Base-by-base conservation (phyloP, 306 rosid species). In the Begonia fuchsioides region DNA sequence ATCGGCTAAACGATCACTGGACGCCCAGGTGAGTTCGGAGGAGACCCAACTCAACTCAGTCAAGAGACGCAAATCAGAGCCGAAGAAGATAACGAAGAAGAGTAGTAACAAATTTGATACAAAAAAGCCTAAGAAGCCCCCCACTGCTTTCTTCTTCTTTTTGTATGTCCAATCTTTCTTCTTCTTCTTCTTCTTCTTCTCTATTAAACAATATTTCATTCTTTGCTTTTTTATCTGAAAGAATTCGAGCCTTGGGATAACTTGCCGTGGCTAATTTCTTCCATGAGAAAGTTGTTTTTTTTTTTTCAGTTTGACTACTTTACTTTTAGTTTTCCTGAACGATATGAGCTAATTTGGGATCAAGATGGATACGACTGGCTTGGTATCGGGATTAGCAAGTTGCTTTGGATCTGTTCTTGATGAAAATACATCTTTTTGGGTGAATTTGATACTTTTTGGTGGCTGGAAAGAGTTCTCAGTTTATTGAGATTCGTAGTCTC, bases 141-240 rank as follows among this genome's bases (percentile, higher is more conserved):
- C 95, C 16, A 90, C 95, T 38, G 98, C 94, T 58, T 90, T 90
- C 92, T 90, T 90, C 77, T 84, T 68, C 76, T 90, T 76, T 74
- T 61, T 90, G 98, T 90, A 85, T 20, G 72, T 38, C n/a, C n/a
- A n/a, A n/a, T 47, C 15, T n/a, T 44, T 16, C 35, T 50, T 44
- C 35, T 3, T 18, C 54, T 44, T n/a, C n/a, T n/a, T n/a, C n/a
- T n/a, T n/a, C n/a, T n/a, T 26, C 44, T 55, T 19, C 51, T 11
- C 41, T 43, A 39, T 62, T 59, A 13, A 44, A 39, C 39, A 17
- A 56, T 43, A 40, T 49, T 12, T 8, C 5, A 8, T 17, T 17
- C 60, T 63, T 50, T 35, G 35, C 17, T 19, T 11, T 44, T 11
- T 54, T 53, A 39, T 43, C 19, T 64, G 62, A 55, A 49, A 32